phyloP scores from a whole-genome alignment of 441 rosid species.

The Flueggea neowawraea region DNA sequence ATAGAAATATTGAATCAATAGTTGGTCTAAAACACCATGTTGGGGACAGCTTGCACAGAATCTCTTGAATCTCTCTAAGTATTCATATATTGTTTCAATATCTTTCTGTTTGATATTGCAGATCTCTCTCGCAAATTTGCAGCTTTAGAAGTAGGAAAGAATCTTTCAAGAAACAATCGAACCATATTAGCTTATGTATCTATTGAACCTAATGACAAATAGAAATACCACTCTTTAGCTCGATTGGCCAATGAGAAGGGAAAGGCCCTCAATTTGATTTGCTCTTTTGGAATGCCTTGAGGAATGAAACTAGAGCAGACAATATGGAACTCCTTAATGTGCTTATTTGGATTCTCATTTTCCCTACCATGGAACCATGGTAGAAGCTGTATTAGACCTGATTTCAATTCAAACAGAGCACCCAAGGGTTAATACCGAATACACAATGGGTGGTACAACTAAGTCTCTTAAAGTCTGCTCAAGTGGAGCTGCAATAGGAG shows the following conservation, averaged over 20 bases:
- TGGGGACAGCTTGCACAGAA: background rate
- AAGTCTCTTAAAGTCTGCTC: too few species aligned
- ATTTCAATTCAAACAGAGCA: background rate
- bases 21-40: background rate
- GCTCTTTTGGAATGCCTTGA: background rate
- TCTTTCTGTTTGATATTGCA: background rate
- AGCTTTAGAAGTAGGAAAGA: background rate
- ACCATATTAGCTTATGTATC: background rate
- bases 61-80: background rate
- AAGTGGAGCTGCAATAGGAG: too few species aligned
- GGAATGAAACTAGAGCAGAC: background rate
- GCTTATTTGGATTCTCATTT: conserved; percentile 11
- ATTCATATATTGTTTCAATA: background rate
- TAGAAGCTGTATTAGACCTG: background rate
- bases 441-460: too few species aligned
- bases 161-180: background rate
- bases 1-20: background rate
- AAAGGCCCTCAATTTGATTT: background rate
- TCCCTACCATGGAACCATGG: background rate
- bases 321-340: conserved; percentile 9
- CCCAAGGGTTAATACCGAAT: too few species aligned
- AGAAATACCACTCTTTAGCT: background rate
- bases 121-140: background rate
- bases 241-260: background rate
- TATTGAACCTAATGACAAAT: background rate